Conservation (phyloP, 345 rosid species). For the Bruguiera sexangula region DNA sequence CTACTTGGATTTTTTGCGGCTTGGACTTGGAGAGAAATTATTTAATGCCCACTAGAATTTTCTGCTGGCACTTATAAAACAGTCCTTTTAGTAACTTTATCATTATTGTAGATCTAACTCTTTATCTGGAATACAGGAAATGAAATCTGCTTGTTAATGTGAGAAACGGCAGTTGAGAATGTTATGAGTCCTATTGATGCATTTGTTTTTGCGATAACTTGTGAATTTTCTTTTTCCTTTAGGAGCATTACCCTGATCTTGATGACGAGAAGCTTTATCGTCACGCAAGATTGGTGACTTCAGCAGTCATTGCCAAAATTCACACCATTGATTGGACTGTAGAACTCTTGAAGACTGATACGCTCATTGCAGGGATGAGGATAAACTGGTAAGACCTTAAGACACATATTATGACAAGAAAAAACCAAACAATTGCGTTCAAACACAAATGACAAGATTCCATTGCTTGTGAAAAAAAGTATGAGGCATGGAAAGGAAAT, state of each 20-base stretch:
- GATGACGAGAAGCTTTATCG: conserved; percentile 65
- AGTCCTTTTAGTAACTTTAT: too few relatives aligned
- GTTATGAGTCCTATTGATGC: neutral
- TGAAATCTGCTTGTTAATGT: neutral
- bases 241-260: conserved; percentile 50
- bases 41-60: neutral
- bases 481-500: too few relatives aligned
- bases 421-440: too few relatives aligned
- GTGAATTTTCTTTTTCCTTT: neutral
- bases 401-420: neutral
- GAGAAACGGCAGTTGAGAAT: neutral
- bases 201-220: neutral
- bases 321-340: conserved; percentile 89
- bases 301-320: conserved; percentile 77
- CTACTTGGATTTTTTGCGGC: neutral
- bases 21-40: neutral
- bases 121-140: neutral
- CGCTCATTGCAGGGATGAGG: conserved; percentile 68
- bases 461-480: too few relatives aligned
- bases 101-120: neutral
- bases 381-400: conserved; percentile 48
- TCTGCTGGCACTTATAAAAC: too few relatives aligned
- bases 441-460: too few relatives aligned
- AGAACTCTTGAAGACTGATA: conserved; percentile 64
- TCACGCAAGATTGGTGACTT: conserved; percentile 64